Conservation (phyloP, 2,329 filamentous ascomycete species). For the Aspergillus felis region DNA sequence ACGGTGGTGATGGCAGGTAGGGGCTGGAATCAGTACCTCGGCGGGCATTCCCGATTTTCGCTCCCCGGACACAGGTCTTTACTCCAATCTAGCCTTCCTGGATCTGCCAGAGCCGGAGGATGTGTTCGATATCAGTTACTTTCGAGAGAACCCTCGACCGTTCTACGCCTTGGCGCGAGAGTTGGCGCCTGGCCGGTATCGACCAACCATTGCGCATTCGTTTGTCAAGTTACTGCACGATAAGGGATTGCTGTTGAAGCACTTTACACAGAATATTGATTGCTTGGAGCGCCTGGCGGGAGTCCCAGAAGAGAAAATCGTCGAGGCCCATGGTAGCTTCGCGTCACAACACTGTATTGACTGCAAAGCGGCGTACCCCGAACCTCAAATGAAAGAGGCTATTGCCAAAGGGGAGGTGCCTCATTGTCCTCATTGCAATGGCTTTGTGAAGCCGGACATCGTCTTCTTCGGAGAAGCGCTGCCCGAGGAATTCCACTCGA, state of each 20-base stretch:
- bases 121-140: conserved; percentile 91
- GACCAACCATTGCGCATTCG: conserved; percentile 82
- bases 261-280: conserved; percentile 98
- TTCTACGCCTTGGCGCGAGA: conserved; percentile 93
- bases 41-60: conserved; percentile 83
- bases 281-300: conserved; percentile 86
- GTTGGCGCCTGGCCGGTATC: conserved; percentile 84
- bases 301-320: conserved; percentile 72
- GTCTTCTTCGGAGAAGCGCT: conserved; percentile 85
- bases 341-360: conserved; percentile 88
- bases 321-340: conserved; percentile 95
- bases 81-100: conserved; percentile 82
- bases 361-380: conserved; percentile 69
- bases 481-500: conserved; percentile 62
- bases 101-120: conserved; percentile 86
- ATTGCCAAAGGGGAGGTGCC: conserved; percentile 68
- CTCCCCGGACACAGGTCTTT: conserved; percentile 87
- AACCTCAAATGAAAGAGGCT: conserved; percentile 67
- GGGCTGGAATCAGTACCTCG: conserved; percentile 67
- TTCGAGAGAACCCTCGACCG: conserved; percentile 74
- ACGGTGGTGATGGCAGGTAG: conserved; percentile 50
- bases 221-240: conserved; percentile 80
- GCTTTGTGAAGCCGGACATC: conserved; percentile 88
- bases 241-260: conserved; percentile 74
- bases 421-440: conserved; percentile 65